Conservation (phyloP, 345 rosid species). For the Corchorus olitorius region DNA sequence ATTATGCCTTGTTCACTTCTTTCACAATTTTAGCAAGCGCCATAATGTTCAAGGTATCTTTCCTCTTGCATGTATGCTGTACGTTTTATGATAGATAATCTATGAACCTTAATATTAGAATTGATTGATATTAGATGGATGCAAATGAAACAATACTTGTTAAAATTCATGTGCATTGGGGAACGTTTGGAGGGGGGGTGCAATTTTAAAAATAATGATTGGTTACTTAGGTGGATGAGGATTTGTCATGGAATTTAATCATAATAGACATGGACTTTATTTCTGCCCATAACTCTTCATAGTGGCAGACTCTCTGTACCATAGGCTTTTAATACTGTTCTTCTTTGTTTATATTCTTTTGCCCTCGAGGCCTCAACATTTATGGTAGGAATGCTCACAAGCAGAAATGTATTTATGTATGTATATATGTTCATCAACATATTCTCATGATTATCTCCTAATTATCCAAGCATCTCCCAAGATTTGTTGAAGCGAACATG, state of each 20-base stretch:
- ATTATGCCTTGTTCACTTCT: conserved; percentile 76
- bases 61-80: neutral
- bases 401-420: neutral
- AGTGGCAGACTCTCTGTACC: neutral
- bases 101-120: conserved; percentile 7
- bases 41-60: conserved; percentile 77
- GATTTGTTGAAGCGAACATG: neutral
- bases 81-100: neutral
- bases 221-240: neutral
- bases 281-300: neutral
- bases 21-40: conserved; percentile 79
- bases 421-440: neutral
- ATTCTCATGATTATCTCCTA: neutral
- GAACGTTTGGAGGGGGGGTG: neutral
- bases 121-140: neutral
- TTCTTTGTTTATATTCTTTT: neutral
- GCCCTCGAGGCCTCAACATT: neutral
- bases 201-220: neutral
- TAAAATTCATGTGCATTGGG: neutral
- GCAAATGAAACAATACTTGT: neutral
- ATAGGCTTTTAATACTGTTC: neutral
- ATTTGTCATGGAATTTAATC: neutral
- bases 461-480: neutral
- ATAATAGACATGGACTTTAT: neutral
- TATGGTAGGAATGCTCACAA: neutral